phyloP scores from a whole-genome alignment of 108 stramenopile genomes.

The Skeletonema grethae region DNA sequence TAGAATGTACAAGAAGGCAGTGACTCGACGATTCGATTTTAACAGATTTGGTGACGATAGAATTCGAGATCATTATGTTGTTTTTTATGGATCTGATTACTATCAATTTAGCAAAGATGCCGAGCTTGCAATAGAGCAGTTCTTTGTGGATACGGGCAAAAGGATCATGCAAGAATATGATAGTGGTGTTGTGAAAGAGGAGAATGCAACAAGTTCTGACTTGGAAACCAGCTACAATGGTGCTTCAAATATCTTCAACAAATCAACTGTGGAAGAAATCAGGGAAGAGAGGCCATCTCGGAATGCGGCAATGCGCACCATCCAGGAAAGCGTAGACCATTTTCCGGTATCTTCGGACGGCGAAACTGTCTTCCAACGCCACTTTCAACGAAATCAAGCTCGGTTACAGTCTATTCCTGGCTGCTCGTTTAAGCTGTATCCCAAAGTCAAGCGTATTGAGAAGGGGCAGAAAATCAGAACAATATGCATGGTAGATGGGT shows the following conservation, averaged over 20 bases:
- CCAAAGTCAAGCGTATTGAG: constrained; percentile 12
- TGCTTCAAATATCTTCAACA: neutral
- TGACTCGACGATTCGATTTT: constrained; percentile 26
- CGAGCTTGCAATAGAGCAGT: constrained; percentile 7
- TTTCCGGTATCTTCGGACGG: neutral
- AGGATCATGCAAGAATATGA: constrained; percentile 3
- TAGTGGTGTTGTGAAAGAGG: neutral
- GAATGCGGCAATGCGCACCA: neutral
- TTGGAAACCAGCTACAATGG: neutral
- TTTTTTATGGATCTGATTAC: constrained; percentile 14
- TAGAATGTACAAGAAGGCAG: constrained; percentile 14
- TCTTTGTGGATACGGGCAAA: constrained; percentile 12
- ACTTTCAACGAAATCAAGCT: constrained; percentile 7
- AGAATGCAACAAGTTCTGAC: neutral
- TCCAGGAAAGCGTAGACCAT: neutral
- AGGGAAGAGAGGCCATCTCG: neutral
- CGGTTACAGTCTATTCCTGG: neutral
- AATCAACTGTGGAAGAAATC: neutral
- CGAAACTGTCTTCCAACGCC: neutral
- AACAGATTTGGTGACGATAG: constrained; percentile 6
- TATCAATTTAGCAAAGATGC: neutral
- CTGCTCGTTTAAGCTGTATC: neutral
- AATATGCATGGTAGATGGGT: constrained; percentile 20
- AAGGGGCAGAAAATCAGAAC: constrained; percentile 20
- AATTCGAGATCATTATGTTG: constrained; percentile 23